phyloP scores from a whole-genome alignment of 2,329 filamentous ascomycete genomes.

The Stagonosporopsis cucurbitacearum region DNA sequence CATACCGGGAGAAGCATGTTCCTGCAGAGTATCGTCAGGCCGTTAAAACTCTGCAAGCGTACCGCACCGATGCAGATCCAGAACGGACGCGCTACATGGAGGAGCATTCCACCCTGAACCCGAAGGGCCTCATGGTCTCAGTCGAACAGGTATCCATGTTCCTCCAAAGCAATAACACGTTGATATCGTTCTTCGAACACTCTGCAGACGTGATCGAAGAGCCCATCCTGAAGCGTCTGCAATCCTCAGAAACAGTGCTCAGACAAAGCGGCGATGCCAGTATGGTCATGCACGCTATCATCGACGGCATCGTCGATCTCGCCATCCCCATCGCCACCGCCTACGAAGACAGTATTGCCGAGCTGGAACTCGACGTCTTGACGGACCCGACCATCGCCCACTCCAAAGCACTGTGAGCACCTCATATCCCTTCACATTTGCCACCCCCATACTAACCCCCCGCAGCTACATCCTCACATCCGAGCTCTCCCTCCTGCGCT shows the following conservation, averaged over 20 bases:
- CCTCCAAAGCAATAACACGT: conserved; percentile 83
- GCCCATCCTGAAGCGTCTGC: conserved; percentile 79
- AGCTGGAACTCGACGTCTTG: conserved; percentile 85
- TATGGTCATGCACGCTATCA: conserved; percentile 84
- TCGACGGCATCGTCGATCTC: conserved; percentile 89
- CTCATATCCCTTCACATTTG: background rate
- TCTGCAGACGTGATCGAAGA: conserved; percentile 84
- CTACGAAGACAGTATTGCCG: conserved; percentile 85
- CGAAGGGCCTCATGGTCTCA: conserved; percentile 75
- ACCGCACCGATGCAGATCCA: conserved; percentile 79
- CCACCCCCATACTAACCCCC: background rate
- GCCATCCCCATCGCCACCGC: conserved; percentile 81
- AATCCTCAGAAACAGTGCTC: conserved; percentile 78
- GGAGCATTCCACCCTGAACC: conserved; percentile 73
- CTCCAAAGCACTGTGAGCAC: conserved; percentile 62
- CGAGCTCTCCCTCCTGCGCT: conserved; percentile 82
- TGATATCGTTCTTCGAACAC: conserved; percentile 92
- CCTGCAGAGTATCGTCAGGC: conserved; percentile 16
- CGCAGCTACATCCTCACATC: conserved; percentile 75
- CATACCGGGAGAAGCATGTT: conserved; percentile 11
- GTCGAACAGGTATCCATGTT: conserved; percentile 94
- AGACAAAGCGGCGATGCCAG: conserved; percentile 85
- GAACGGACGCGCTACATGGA: conserved; percentile 90
- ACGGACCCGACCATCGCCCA: conserved; percentile 80
- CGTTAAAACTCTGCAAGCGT: conserved; percentile 79